phyloP scores from a whole-genome alignment of 352 stramenopile species.

The Aphanomyces stellatus region DNA sequence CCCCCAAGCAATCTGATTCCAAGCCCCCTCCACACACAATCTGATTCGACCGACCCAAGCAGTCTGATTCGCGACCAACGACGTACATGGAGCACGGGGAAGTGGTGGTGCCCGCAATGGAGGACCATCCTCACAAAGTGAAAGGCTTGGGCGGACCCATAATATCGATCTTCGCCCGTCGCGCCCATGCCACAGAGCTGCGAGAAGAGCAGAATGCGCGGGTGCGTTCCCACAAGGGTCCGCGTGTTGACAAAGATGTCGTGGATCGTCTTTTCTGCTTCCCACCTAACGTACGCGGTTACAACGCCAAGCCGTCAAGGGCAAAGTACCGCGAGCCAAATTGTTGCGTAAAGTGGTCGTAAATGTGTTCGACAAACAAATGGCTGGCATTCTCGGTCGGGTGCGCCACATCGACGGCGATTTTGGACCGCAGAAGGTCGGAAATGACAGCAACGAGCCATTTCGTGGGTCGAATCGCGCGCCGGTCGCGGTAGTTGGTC shows the following conservation, averaged over 20 bases:
- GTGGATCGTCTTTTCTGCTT: conserved; percentile 73
- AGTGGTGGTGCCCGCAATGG: conserved; percentile 26
- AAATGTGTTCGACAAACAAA: conserved; percentile 59
- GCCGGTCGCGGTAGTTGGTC: conserved; percentile 26
- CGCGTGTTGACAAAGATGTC: conserved; percentile 79
- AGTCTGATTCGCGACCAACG: too few species aligned
- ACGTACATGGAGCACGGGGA: conserved; percentile 21
- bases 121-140: conserved; percentile 17
- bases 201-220: conserved; percentile 51
- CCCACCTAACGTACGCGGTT: conserved; percentile 23
- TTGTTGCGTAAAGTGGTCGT: conserved; percentile 61
- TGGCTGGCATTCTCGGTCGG: conserved; percentile 27
- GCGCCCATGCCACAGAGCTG: conserved; percentile 56
- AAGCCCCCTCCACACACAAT: too few species aligned
- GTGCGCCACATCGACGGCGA: neutral
- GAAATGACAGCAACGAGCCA: conserved; percentile 59
- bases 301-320: neutral
- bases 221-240: conserved; percentile 27
- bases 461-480: conserved; percentile 35
- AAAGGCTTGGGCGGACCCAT: conserved; percentile 12
- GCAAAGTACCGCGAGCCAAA: conserved; percentile 54
- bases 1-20: neutral
- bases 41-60: too few species aligned
- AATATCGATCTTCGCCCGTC: conserved; percentile 20
- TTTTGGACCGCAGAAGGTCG: conserved; percentile 33